Percentiles rank a stretch among this genome's conserved stretches.
phyloP scores from a whole-genome alignment of 139 green algal species.

The Gonium pectorale region DNA sequence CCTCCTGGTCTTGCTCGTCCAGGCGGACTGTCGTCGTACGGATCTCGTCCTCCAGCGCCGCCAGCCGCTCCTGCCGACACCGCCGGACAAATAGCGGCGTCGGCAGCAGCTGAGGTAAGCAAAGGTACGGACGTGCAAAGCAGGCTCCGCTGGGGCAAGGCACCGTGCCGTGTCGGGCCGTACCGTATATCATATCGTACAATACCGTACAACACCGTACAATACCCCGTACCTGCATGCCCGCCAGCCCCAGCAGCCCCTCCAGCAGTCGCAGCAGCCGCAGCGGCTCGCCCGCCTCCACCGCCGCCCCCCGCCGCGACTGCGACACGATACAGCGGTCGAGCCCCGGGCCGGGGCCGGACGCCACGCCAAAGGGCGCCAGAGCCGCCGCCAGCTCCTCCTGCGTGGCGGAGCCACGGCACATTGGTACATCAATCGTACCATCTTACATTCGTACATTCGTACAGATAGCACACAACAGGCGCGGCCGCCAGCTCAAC shows the following conservation, averaged over 20 bases:
- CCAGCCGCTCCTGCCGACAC: slow-evolving; percentile 31
- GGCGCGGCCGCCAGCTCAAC: too few species aligned
- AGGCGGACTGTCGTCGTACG: background rate
- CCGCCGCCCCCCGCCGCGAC: slow-evolving; percentile 59
- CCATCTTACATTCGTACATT: too few species aligned
- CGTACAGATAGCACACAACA: too few species aligned
- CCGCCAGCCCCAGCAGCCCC: slow-evolving; percentile 53
- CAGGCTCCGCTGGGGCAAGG: too few species aligned
- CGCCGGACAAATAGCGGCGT: too few species aligned
- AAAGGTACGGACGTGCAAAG: too few species aligned
- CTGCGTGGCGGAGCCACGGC: slow-evolving; percentile 17
- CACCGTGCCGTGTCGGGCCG: too few species aligned
- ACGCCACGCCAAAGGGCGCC: slow-evolving; percentile 56
- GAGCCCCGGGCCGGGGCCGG: slow-evolving; percentile 52
- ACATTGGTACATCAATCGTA: too few species aligned
- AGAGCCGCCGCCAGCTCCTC: slow-evolving; percentile 61
- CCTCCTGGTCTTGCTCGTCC: slow-evolving; percentile 18
- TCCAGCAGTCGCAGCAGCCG: slow-evolving; percentile 57
- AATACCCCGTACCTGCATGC: slow-evolving; percentile 7
- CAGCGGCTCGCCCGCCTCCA: slow-evolving; percentile 50
- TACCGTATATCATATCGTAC: too few species aligned
- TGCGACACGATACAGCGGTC: slow-evolving; percentile 75
- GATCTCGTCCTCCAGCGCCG: slow-evolving; percentile 17
- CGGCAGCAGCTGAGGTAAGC: too few species aligned
- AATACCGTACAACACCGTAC: too few species aligned